Base-by-base conservation (phyloP, 495 filamentous ascomycete species). In the Aspergillus avenaceus region DNA sequence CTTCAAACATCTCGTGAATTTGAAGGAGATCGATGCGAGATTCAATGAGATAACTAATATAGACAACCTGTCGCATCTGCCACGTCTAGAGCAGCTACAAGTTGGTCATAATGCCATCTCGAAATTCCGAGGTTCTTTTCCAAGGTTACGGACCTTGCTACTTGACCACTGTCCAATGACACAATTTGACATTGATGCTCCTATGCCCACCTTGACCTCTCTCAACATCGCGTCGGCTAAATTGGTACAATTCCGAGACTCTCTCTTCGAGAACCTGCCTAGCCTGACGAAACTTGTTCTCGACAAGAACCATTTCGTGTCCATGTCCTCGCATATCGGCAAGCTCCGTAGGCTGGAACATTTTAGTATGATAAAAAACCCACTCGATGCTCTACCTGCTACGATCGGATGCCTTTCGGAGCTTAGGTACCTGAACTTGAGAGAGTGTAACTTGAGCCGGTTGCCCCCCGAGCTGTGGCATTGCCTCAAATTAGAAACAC, bases 251-350 rank as follows among this genome's bases (percentile, higher is more conserved):
- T 79, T 99, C 21, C 82, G 82, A 7, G 92, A 97, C 57, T 81
- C 83, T 32, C 77, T 92, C 12, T 97, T 95, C 62, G 86, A 89
- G 52, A 88, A 91, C 64, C 79, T 97, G 67, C 78, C 86, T 16
- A 92, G 88, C 61, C 64, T 97, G 41, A 85, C 89, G 32, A 89
- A 90, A 53, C 79, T 99, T 18, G 82, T 91, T 31, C 75, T 99
- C 16, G 92, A 97, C 64, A 90, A 90, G 61, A 99, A 99, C 56
- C 93, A 97, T 64, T 91, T 97, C 54, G 88, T 91, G 4, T 91
- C 90, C 2, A 74, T 97, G 26, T 91, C 91, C 0, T 74, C 77
- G 42, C 84, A 91, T 42, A 86, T 97, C 52, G 90, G 91, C 23
- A 89, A 86, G 54, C 74, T 99, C 27, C 80, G 81, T 50, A 87